Evolutionary conservation across 768 basidiomycete genomes (phyloP), one percentile per base, ranked within the genome.

Genomic region (Vishniacozyma victoriae): DNA sequence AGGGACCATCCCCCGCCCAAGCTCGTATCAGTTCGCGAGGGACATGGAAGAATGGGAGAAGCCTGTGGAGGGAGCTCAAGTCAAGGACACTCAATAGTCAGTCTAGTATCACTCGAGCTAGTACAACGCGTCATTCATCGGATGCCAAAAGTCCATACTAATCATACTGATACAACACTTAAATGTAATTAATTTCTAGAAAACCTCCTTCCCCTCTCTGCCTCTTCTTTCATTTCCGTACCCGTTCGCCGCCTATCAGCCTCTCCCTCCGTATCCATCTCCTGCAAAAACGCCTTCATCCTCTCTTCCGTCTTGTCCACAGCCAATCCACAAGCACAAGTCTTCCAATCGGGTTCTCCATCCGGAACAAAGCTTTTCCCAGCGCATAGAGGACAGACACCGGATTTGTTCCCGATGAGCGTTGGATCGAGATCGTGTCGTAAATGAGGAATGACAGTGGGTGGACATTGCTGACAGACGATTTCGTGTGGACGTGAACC

Each of bases 231-330:
- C n/a, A n/a, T n/a, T n/a, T n/a, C n/a, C n/a, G n/a, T n/a, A n/a
- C n/a, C n/a, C n/a, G n/a, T n/a, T n/a, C n/a, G n/a, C n/a, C n/a
- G n/a, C n/a, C n/a, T n/a, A n/a, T n/a, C n/a, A n/a, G 9, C 12
- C 6, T 44, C 42, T 20, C 42, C 5, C 27, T 44, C 42, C 15
- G 26, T 14, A n/a, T 44, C 27, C 29, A 33, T 9, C n/a, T 33
- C 9, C 29, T 9, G 9, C 13, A 27, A 23, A 23, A 44, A 44
- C 27, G 23, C 27, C 42, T 44, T 44, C 42, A 44, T 44, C 27
- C 42, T 26, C 42, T 44, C 42, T 31, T 44, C 42, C 25, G 27
- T 44, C 42, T 44, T 23, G 14, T 44, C 42, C 5, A 44, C 31
- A 16, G 23, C 42, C 6, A 44, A 16, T 26, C 42, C 42, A 44